A percentile compares a stretch with the other conserved stretches of the same genome.
Evolutionary conservation across 306 rosid species (phyloP).

Genomic region (Ziziphus jujuba): DNA sequence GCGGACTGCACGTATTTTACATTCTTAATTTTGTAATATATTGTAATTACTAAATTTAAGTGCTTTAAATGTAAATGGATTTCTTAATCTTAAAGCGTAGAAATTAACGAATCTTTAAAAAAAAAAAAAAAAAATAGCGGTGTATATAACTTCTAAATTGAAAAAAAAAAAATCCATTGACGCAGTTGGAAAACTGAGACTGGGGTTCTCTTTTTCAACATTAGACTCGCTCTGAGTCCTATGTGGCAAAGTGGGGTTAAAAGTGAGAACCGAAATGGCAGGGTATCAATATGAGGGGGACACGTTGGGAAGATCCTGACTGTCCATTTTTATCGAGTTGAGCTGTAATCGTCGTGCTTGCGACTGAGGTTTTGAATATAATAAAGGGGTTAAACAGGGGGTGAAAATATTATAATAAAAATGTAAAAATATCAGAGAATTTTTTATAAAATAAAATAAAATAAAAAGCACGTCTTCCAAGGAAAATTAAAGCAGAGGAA

Average conservation of each 20-base stretch:
- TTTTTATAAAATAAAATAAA: neutral
- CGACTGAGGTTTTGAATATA: conserved; percentile 21
- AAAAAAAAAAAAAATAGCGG: no score
- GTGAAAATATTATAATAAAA: conserved; percentile 10
- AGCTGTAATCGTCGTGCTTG: conserved; percentile 42
- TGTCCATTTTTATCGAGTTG: conserved; percentile 18
- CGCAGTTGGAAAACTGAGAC: no score
- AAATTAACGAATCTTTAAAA: no score
- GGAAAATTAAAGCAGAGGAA: conserved; percentile 33
- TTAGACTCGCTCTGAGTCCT: conserved; percentile 20
- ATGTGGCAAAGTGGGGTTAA: conserved; percentile 27
- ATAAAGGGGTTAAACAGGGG: conserved; percentile 18
- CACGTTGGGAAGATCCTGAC: conserved; percentile 31
- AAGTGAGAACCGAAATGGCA: conserved; percentile 24
- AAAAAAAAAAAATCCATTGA: no score
- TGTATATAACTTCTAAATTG: no score
- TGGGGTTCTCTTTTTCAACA: neutral
- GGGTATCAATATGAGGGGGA: conserved; percentile 13
- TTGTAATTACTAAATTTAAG: no score
- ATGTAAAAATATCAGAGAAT: neutral
- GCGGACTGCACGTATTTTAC: no score
- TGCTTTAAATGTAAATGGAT: neutral
- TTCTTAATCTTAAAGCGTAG: no score
- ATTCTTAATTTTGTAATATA: neutral
- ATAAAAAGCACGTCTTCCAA: conserved; percentile 24